Evolutionary conservation across 768 basidiomycete species (phyloP), one percentile per base, ranked within the genome.

Genomic region (Pulveroboletus ravenelii): DNA sequence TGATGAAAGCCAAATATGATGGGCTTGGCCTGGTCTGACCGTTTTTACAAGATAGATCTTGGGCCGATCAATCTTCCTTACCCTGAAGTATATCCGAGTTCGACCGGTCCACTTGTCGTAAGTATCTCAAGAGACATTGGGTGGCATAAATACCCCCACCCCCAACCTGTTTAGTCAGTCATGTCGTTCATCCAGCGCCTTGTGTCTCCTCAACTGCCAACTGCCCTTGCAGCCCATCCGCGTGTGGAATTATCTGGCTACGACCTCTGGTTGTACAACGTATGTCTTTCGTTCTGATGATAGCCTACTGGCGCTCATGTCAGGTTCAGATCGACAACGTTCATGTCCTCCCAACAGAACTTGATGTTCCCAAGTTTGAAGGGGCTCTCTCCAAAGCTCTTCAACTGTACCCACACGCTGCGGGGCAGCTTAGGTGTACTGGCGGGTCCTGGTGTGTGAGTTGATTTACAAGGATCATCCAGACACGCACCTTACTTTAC

Each of bases 371-470:
- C n/a, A 54, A 3, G 40, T 65, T 63, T 32, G 54, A 63, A n/a
- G 54, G 54, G 10, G 61, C 62, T 13, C 58, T 63, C 18, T 65
- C 62, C 17, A 43, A 36, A 32, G 49, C 38, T 14, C 45, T 63
- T 10, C 62, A 65, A 45, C 3, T 63, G 12, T 63, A 63, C 29
- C 64, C 64, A 32, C 62, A 64, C 27, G 58, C 51, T n/a, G 58
- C 62, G 1, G 64, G 62, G 10, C 58, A 54, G 32, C 54, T 64
- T 41, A 51, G 54, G 30, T 51, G 47, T 15, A 43, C 5, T 13
- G 47, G 41, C 17, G 48, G 47, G 9, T 40, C 30, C 29, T 64
- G 61, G 61, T 62, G 32, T 50, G 62, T 64, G 29, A 10, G 62
- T 61, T 27, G 20, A 35, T 37, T 14, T n/a, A 12, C 17, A 30